Conservation (phyloP, 805 yeast genomes). For the Yamadazyma paraphyllophila region DNA sequence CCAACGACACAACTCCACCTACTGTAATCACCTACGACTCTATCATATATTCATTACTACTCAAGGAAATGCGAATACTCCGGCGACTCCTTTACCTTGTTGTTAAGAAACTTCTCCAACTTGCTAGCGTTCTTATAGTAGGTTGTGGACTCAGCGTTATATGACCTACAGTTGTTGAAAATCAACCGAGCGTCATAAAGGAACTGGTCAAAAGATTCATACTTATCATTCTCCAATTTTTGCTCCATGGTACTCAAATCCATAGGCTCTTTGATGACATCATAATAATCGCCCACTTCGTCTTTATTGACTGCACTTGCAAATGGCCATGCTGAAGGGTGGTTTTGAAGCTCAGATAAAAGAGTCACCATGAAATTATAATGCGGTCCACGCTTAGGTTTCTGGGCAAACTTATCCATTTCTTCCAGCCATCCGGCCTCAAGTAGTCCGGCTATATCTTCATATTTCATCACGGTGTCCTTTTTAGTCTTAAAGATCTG, state of each 20-base stretch:
- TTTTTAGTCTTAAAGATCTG: conserved; percentile 56
- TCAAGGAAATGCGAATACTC: conserved; percentile 86
- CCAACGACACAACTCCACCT: too few relatives aligned
- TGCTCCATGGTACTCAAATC: conserved; percentile 94
- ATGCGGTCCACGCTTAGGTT: conserved; percentile 93
- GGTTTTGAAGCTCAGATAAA: conserved; percentile 84
- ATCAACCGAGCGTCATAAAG: conserved; percentile 83
- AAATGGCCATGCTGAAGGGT: conserved; percentile 98
- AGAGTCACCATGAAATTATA: conserved; percentile 89
- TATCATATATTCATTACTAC: not conserved
- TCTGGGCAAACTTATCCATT: conserved; percentile 94
- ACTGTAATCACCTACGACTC: not conserved
- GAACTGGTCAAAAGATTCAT: conserved; percentile 87
- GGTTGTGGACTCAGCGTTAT: conserved; percentile 92
- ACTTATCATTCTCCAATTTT: conserved; percentile 87
- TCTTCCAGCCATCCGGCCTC: conserved; percentile 99
- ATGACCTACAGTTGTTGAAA: conserved; percentile 86
- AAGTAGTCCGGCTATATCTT: conserved; percentile 78
- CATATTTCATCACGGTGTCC: conserved; percentile 62
- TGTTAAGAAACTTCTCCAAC: conserved; percentile 82
- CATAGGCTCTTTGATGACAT: conserved; percentile 97
- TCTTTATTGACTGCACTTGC: conserved; percentile 87
- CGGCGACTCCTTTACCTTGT: conserved; percentile 83
- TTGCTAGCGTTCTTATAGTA: conserved; percentile 93
- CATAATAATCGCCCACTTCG: conserved; percentile 95